Base-by-base conservation (phyloP, 805 yeast species). In the Cyberlindnera japonica region DNA sequence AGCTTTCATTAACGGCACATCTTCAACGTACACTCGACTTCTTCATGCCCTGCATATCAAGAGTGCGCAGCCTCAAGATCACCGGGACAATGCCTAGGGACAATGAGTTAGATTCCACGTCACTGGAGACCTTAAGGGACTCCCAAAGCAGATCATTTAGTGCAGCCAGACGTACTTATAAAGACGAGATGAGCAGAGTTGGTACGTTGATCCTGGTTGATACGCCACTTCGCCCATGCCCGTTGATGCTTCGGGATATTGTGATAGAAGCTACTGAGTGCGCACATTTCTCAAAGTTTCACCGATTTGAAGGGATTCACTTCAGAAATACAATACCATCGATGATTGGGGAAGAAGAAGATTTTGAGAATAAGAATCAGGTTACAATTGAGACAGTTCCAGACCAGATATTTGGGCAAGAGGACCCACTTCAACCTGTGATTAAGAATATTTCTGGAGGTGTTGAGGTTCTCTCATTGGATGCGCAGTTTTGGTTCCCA, bases 401-500 rank as follows among this genome's bases (percentile, higher is more conserved):
- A 27, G 30, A 11, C 9, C 17, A 15, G 7, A 5, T 27, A 14
- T 14, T 8, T 13, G 17, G 8, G 7, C 30, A 27, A 5, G 30
- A 18, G 6, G 30, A 15, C 6, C 30, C 24, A 20, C 19, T 10
- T 6, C 22, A 20, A 17, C 34, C 34, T n/a, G 7, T 31, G 16
- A 7, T 31, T 4, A 31, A 20, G 17, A 20, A 31, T 12, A 19
- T 31, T 17, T 12, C 14, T 20, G 34, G 23, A 6, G n/a, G 10
- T 6, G 23, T 31, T 17, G 12, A 19, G 7, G 34, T 20, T 12
- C 25, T 31, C 11, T n/a, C 22, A 3, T 11, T 31, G 16, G 22
- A 31, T 20, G 34, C 34, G 8, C n/a, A 14, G 6, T 20, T 31
- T 12, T 31, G 34, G 34, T 31, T 31, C 25, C 34, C 34, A n/a